These are phyloP conservation scores for Rhizopogon vesiculosus DNA, from an alignment of 768 basidiomycete genomes.

Conservation along the genomic window DNA sequence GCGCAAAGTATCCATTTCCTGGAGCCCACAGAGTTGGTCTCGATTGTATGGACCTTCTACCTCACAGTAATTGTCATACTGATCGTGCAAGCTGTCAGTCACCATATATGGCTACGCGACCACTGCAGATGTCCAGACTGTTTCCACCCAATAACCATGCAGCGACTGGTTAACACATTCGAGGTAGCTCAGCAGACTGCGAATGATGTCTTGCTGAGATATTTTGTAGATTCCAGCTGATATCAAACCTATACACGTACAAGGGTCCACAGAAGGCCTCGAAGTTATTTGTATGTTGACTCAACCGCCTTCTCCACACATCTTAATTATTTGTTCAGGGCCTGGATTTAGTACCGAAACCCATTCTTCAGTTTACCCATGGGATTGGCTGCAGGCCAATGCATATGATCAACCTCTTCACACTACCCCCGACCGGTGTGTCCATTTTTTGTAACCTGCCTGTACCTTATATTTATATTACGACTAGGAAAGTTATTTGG, in stretches of 20 bases:
- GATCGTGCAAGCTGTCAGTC: constrained; percentile 40
- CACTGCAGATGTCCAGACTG: constrained; percentile 88
- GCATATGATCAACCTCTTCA: constrained; percentile 72
- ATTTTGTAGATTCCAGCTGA: constrained; percentile 64
- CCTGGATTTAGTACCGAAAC: constrained; percentile 29
- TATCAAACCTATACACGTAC: constrained; percentile 58
- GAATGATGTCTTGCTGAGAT: neutral
- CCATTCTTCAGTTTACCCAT: constrained; percentile 84
- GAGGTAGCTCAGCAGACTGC: constrained; percentile 42
- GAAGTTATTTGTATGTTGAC: constrained; percentile 68
- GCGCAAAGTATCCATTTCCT: constrained; percentile 61
- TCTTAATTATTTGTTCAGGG: constrained; percentile 11
- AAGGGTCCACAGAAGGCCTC: constrained; percentile 57
- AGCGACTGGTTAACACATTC: constrained; percentile 83
- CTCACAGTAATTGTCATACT: neutral
- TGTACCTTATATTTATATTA: neutral
- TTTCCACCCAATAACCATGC: constrained; percentile 86
- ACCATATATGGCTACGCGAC: constrained; percentile 88
- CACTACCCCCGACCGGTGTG: constrained; percentile 36
- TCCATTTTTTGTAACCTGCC: constrained; percentile 13
- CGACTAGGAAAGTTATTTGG: constrained; percentile 68
- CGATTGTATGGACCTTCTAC: constrained; percentile 55
- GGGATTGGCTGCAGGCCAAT: constrained; percentile 74
- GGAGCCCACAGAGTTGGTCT: constrained; percentile 69
- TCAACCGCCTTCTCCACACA: neutral